Conservation (phyloP, 2,329 filamentous ascomycete species). For the Xenosphaeropsis pyriputrescens region DNA sequence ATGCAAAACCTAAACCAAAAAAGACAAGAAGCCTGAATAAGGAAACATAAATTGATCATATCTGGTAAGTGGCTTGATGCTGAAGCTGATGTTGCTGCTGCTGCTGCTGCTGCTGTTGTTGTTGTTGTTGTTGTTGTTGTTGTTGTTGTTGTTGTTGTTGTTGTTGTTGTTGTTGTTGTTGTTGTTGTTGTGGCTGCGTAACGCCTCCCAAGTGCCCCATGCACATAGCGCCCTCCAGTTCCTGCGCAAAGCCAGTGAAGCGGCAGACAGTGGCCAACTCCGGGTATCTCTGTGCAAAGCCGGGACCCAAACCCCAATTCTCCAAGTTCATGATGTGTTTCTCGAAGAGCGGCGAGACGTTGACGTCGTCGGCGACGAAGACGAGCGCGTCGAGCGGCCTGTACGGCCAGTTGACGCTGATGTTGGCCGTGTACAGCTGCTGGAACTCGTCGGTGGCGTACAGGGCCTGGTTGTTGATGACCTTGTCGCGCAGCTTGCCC, state of each 20-base stretch:
- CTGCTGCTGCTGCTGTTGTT: slow-evolving; percentile 11
- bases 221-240: not conserved
- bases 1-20: too few relatives aligned
- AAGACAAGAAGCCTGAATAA: too few relatives aligned
- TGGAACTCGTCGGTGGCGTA: slow-evolving; percentile 24
- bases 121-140: slow-evolving; percentile 5
- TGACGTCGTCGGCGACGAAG: slow-evolving; percentile 9
- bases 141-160: slow-evolving; percentile 5
- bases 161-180: not conserved
- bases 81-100: slow-evolving; percentile 13
- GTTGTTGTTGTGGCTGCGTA: not conserved
- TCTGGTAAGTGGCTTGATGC: slow-evolving; percentile 1
- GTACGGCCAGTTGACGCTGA: slow-evolving; percentile 21
- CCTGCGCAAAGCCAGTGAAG: not conserved
- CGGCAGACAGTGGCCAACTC: slow-evolving; percentile 5
- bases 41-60: too few relatives aligned
- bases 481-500: slow-evolving; percentile 19
- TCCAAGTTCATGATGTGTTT: slow-evolving; percentile 6
- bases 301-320: slow-evolving; percentile 14
- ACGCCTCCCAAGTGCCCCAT: not conserved
- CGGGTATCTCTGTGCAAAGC: slow-evolving; percentile 11
- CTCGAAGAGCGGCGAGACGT: slow-evolving; percentile 8
- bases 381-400: slow-evolving; percentile 7
- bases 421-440: slow-evolving; percentile 17
- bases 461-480: slow-evolving; percentile 19